phyloP scores from a whole-genome alignment of 2,329 filamentous ascomycete genomes.

The Arthroderma sp. region DNA sequence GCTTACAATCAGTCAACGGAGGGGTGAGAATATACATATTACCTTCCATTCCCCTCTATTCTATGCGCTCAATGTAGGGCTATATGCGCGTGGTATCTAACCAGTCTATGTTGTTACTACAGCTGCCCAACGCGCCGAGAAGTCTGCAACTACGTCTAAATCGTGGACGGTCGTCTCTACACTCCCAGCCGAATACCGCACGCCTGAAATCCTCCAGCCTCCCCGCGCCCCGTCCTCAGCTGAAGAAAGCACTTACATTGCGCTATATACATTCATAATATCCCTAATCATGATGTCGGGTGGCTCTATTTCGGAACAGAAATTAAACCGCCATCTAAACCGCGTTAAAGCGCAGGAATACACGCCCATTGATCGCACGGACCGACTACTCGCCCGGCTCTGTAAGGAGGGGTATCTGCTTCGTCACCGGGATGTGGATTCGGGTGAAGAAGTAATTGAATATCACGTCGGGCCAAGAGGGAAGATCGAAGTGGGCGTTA shows the following conservation, averaged over 20 bases:
- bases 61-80: background rate
- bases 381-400: slow-evolving; percentile 60
- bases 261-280: slow-evolving; percentile 67
- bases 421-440: slow-evolving; percentile 53
- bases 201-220: slow-evolving; percentile 54
- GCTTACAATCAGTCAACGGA: slow-evolving; percentile 63
- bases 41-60: slow-evolving; percentile 3
- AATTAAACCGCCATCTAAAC: slow-evolving; percentile 60
- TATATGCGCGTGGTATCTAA: background rate
- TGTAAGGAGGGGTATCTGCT: slow-evolving; percentile 73
- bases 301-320: slow-evolving; percentile 65
- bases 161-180: slow-evolving; percentile 66
- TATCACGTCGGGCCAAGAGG: slow-evolving; percentile 78
- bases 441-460: slow-evolving; percentile 62
- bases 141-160: slow-evolving; percentile 41
- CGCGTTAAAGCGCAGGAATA: slow-evolving; percentile 64
- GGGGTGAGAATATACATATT: slow-evolving; percentile 39
- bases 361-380: slow-evolving; percentile 62
- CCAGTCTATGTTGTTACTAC: background rate
- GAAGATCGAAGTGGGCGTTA: slow-evolving; percentile 69
- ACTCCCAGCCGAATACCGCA: slow-evolving; percentile 55
- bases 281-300: slow-evolving; percentile 59
- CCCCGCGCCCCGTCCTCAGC: slow-evolving; percentile 51
- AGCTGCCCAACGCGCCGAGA: slow-evolving; percentile 39
- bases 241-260: slow-evolving; percentile 67